These are phyloP conservation scores for Phylloporus rhodoxanthus DNA, from an alignment of 768 basidiomycete genomes.

Conservation along the genomic window DNA sequence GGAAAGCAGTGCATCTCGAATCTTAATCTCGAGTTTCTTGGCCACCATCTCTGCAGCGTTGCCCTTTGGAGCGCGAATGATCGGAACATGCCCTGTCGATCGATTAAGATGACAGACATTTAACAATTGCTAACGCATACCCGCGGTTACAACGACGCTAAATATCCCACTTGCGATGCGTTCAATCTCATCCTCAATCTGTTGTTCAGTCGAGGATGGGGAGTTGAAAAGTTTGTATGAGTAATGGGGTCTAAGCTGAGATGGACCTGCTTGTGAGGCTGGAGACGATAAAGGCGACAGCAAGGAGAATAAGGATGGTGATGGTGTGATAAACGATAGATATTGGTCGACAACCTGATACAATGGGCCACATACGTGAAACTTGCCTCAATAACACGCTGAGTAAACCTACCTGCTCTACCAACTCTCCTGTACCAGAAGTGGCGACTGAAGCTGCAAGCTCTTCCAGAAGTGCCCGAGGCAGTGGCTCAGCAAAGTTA, in stretches of 20 bases:
- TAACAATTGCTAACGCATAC: constrained; percentile 36
- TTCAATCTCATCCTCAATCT: constrained; percentile 92
- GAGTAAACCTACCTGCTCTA: constrained; percentile 56
- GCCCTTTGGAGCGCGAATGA: constrained; percentile 89
- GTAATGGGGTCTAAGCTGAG: constrained; percentile 39
- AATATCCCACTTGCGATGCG: constrained; percentile 86
- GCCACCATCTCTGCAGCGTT: constrained; percentile 99
- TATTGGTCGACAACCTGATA: constrained; percentile 90
- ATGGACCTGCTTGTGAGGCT: constrained; percentile 30
- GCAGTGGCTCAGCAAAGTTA: constrained; percentile 90
- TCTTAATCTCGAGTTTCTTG: constrained; percentile 86
- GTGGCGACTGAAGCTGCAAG: constrained; percentile 83
- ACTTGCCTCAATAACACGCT: background rate
- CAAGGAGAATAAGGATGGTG: constrained; percentile 87
- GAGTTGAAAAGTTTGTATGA: constrained; percentile 89
- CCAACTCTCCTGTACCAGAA: constrained; percentile 74
- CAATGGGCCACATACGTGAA: background rate
- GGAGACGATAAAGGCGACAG: constrained; percentile 51
- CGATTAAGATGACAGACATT: background rate
- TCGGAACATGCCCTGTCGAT: constrained; percentile 77
- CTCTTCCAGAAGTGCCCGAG: constrained; percentile 86
- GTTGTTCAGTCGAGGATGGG: constrained; percentile 79
- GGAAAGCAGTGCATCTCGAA: constrained; percentile 76
- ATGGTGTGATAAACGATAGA: constrained; percentile 91
- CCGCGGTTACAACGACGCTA: constrained; percentile 83